Conservation (phyloP, 169 alveolate genomes). For the Ichthyophthirius multifiliis region DNA sequence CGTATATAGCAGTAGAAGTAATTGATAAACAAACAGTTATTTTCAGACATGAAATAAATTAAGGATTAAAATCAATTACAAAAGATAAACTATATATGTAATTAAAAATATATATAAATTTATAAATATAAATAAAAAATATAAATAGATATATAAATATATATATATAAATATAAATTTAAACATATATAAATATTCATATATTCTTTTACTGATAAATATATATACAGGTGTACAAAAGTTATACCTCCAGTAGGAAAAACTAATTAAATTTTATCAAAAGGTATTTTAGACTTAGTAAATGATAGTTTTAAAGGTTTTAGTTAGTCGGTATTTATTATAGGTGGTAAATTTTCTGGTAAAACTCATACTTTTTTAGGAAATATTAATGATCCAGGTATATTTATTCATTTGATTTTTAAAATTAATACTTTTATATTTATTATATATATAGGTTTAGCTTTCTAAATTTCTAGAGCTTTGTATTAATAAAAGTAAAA, state of each 20-base stretch:
- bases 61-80: background rate
- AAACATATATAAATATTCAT: background rate
- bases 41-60: background rate
- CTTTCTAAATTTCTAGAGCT: background rate
- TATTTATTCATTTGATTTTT: background rate
- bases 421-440: background rate
- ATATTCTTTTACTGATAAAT: too few relatives aligned
- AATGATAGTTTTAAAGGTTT: background rate
- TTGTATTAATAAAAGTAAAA: background rate
- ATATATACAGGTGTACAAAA: background rate
- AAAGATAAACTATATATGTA: conserved; percentile 6
- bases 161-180: too few relatives aligned
- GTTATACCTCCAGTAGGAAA: background rate
- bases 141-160: background rate
- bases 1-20: background rate
- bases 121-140: background rate
- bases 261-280: background rate
- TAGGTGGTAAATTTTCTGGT: background rate
- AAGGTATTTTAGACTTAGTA: background rate
- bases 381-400: background rate
- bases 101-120: background rate
- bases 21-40: background rate
- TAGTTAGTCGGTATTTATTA: background rate
- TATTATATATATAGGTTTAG: background rate
- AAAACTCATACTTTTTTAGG: conserved; percentile 1